These are phyloP conservation scores for Cryptococcus jaspeensis DNA, from an alignment of 1,284 basidiomycete genomes.

Conservation along the genomic window DNA sequence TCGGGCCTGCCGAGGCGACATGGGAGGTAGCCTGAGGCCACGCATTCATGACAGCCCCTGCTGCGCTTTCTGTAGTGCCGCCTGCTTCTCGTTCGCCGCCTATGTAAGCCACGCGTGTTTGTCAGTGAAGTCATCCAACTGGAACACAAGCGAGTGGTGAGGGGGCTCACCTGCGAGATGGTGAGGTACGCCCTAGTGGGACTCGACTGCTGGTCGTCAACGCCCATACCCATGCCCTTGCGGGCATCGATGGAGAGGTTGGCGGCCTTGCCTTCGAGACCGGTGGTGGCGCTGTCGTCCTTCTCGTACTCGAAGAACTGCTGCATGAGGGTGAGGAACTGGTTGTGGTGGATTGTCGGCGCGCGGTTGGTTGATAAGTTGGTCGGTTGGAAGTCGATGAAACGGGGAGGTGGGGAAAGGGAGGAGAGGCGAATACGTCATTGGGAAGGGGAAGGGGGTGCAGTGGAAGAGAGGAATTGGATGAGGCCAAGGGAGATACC, in stretches of 20 bases:
- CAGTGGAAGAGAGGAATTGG: conserved; percentile 5
- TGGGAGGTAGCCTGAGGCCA: neutral
- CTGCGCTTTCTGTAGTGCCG: conserved; percentile 11
- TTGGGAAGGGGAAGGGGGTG: neutral
- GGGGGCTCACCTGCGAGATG: conserved; percentile 45
- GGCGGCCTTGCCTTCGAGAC: conserved; percentile 21
- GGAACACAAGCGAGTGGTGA: neutral
- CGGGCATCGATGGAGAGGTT: conserved; percentile 20
- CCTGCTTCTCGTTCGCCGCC: conserved; percentile 21
- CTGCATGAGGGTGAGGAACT: conserved; percentile 37
- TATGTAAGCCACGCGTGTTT: neutral
- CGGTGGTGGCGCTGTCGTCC: conserved; percentile 1
- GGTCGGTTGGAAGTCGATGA: neutral
- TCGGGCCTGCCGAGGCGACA: no score
- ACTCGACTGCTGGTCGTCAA: conserved; percentile 24
- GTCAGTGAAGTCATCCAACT: neutral
- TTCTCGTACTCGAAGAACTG: conserved; percentile 7
- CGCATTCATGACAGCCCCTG: neutral
- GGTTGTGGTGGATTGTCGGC: conserved; percentile 4
- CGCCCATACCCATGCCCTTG: conserved; percentile 15
- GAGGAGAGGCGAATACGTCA: neutral
- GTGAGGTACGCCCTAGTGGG: conserved; percentile 48
- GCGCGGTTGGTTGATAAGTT: conserved; percentile 5
- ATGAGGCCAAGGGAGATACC: neutral
- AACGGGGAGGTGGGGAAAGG: neutral